A percentile compares a stretch with the other conserved stretches of the same genome.
Evolutionary conservation across 352 stramenopile genomes (phyloP).

Genomic region (Aphanomyces invadans): DNA sequence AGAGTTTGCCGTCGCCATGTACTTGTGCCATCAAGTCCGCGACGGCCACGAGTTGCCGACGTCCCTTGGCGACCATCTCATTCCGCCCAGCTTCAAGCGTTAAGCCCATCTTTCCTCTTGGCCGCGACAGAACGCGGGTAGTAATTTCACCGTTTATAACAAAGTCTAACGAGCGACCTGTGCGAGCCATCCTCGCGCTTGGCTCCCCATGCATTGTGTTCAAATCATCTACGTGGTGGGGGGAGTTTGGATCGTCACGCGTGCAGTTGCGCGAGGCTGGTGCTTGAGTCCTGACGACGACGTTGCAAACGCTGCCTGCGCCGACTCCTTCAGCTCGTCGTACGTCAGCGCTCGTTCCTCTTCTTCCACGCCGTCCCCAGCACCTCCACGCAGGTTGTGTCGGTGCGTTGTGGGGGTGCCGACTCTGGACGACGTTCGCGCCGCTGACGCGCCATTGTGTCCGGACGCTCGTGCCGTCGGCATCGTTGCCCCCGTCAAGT

Average conservation of each 20-base stretch:
- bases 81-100: slow-evolving; percentile 40
- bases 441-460: not conserved
- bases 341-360: slow-evolving; percentile 65
- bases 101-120: not conserved
- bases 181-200: too few species aligned
- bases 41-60: slow-evolving; percentile 61
- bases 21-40: slow-evolving; percentile 66
- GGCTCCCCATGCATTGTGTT: too few species aligned
- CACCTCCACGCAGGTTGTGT: not conserved
- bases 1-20: slow-evolving; percentile 89
- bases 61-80: slow-evolving; percentile 40
- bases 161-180: too few species aligned
- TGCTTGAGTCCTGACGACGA: not conserved
- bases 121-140: too few species aligned
- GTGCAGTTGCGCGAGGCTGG: not conserved
- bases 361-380: slow-evolving; percentile 30
- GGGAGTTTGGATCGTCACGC: not conserved
- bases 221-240: not conserved
- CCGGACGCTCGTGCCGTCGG: not conserved
- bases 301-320: slow-evolving; percentile 17
- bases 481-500: not conserved
- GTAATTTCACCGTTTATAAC: too few species aligned
- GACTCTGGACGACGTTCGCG: not conserved
- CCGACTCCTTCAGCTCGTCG: slow-evolving; percentile 59
- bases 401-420: not conserved